These are phyloP conservation scores for Carex scoparia DNA, from an alignment of 176 grass and related monocot species.

Conservation along the genomic window DNA sequence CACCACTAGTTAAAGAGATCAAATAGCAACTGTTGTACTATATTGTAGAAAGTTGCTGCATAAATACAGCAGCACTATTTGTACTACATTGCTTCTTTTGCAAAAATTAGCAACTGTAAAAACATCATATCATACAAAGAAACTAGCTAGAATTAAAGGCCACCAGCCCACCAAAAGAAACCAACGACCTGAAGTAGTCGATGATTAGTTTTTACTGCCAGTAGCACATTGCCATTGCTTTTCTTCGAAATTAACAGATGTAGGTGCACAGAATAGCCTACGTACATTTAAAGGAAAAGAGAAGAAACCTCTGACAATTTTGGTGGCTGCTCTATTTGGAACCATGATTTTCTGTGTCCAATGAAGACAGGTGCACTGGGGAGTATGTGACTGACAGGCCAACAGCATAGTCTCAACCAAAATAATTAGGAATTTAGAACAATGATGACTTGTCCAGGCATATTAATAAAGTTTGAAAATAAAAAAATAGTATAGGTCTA, in stretches of 20 bases:
- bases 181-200: not conserved
- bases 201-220: slow-evolving; percentile 17
- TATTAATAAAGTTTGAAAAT: too few species aligned
- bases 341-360: not conserved
- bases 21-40: not conserved
- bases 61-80: not conserved
- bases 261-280: not conserved
- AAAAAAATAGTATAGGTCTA: too few species aligned
- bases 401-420: not conserved
- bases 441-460: not conserved
- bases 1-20: not conserved
- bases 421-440: not conserved
- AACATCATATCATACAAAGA: not conserved
- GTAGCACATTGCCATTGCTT: not conserved
- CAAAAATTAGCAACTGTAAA: not conserved
- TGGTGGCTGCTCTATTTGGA: not conserved
- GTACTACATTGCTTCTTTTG: not conserved
- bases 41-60: not conserved
- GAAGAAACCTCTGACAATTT: not conserved
- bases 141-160: not conserved
- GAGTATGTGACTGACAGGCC: not conserved
- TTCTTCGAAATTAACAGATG: not conserved
- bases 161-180: not conserved
- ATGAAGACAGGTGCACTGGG: not conserved
- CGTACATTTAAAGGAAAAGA: not conserved